Evolutionary conservation across 805 yeast genomes (phyloP).

Genomic region (Sugiyamaella mastotermitis): DNA sequence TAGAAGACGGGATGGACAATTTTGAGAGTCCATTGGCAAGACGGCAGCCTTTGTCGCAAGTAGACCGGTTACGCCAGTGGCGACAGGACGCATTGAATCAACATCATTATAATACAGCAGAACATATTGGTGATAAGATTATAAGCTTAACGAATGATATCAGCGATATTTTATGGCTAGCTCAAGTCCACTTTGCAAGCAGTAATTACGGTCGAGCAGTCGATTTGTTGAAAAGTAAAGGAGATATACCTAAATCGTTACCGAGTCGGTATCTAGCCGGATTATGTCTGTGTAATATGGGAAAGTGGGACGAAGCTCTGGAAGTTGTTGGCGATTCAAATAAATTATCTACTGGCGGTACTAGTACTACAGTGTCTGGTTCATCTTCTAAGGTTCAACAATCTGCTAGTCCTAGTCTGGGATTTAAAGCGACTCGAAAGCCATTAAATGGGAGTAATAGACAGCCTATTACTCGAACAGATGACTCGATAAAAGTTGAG

Average conservation of each 20-base stretch:
- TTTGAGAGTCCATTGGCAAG: too few species aligned
- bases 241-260: conserved; percentile 52
- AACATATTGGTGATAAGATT: conserved; percentile 86
- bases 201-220: conserved; percentile 78
- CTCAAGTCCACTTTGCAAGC: conserved; percentile 75
- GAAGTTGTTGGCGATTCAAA: conserved; percentile 32
- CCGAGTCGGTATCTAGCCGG: conserved; percentile 80
- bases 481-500: conserved; percentile 78
- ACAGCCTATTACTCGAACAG: too few species aligned
- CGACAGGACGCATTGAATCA: conserved; percentile 89
- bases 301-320: conserved; percentile 81
- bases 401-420: too few species aligned
- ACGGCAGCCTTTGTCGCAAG: conserved; percentile 68
- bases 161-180: conserved; percentile 93
- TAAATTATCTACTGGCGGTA: too few species aligned
- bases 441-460: too few species aligned
- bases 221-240: conserved; percentile 53
- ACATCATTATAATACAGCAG: conserved; percentile 86
- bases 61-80: conserved; percentile 84
- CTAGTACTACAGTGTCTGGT: too few species aligned
- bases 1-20: too few species aligned
- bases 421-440: too few species aligned
- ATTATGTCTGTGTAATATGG: conserved; percentile 58
- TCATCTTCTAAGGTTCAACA: background rate
- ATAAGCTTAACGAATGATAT: conserved; percentile 77